Conservation (phyloP, 495 filamentous ascomycete genomes). For the Thermothielavioides terrestris region DNA sequence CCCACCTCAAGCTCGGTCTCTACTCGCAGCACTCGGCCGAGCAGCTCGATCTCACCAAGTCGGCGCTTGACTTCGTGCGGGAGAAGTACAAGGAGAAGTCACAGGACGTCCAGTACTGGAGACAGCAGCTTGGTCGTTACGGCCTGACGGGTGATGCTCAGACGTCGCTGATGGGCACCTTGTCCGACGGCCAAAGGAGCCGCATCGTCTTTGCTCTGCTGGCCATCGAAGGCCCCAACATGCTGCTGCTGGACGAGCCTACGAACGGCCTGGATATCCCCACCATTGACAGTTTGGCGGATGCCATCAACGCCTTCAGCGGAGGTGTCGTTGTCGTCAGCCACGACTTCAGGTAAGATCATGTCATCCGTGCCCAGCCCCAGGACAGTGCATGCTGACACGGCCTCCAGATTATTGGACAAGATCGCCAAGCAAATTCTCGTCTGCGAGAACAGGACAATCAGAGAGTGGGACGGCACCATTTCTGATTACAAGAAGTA, state of each 20-base stretch:
- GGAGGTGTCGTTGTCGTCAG: conserved; percentile 97
- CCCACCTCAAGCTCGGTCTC: conserved; percentile 94
- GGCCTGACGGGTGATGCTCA: conserved; percentile 86
- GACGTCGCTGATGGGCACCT: conserved; percentile 93
- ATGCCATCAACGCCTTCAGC: conserved; percentile 92
- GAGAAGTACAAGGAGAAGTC: conserved; percentile 84
- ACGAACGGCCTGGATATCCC: conserved; percentile 99
- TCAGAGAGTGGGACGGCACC: conserved; percentile 75
- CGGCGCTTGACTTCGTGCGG: conserved; percentile 90
- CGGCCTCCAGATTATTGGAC: conserved; percentile 66
- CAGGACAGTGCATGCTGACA: conserved; percentile 17
- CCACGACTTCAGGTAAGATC: conserved; percentile 87
- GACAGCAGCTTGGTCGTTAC: conserved; percentile 91
- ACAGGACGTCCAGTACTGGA: conserved; percentile 99
- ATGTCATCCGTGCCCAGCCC: not conserved
- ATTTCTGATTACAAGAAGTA: conserved; percentile 97
- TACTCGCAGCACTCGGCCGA: conserved; percentile 98
- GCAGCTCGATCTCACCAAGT: conserved; percentile 97
- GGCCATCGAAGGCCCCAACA: conserved; percentile 94
- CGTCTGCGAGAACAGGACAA: conserved; percentile 94
- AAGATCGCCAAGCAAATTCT: conserved; percentile 99
- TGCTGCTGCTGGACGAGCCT: conserved; percentile 95
- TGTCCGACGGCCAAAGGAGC: conserved; percentile 95
- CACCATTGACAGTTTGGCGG: conserved; percentile 93
- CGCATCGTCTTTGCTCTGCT: conserved; percentile 96